Percentiles rank a stretch among this genome's conserved stretches.
Conservation (phyloP, 176 grass and related monocot species). For the Sorghum bicolor region Sorghum_bicolor_NCBIv3 NC_012875.2:51498001-51498500, state of each 20-base stretch:
- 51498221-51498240: constrained; percentile 88
- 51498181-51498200: constrained; percentile 70
- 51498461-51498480: not conserved
- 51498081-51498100: constrained; percentile 68
- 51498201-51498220: constrained; percentile 73
- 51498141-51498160: constrained; percentile 80
- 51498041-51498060: constrained; percentile 47
- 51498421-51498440: constrained; percentile 51
- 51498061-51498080: constrained; percentile 85
- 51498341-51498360: constrained; percentile 80
- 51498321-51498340: constrained; percentile 74
- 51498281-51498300: constrained; percentile 41
- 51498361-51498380: constrained; percentile 76
- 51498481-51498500: constrained; percentile 35
- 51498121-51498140: constrained; percentile 68
- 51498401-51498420: not conserved
- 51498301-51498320: constrained; percentile 82
- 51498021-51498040: constrained; percentile 90
- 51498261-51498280: constrained; percentile 74
- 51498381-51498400: constrained; percentile 60
- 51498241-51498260: constrained; percentile 85
- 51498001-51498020: constrained; percentile 76
- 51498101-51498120: constrained; percentile 43
- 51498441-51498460: not conserved
- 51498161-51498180: constrained; percentile 80